phyloP scores from a whole-genome alignment of 305 asterid genomes.

The Fraxinus dipetala region DNA sequence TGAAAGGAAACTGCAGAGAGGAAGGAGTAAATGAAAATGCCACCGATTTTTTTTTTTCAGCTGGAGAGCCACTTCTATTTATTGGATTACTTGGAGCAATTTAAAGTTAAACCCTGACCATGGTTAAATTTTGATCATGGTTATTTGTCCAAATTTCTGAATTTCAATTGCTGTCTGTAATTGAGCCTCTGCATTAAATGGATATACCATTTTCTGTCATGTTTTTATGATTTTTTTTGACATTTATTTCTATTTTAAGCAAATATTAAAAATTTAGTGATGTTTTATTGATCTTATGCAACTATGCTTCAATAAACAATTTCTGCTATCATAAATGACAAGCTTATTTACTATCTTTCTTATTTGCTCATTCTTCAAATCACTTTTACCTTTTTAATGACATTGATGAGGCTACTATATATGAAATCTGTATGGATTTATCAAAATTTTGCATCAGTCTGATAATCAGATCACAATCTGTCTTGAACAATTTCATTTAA shows the following conservation, averaged over 20 bases:
- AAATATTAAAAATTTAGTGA: not conserved
- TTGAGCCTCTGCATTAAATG: conserved; percentile 8
- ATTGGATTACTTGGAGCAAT: conserved; percentile 19
- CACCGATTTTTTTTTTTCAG: conserved; percentile 17
- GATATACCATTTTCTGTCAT: conserved; percentile 1
- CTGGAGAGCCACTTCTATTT: conserved; percentile 23
- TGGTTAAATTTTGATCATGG: conserved; percentile 29
- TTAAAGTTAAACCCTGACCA: conserved; percentile 33
- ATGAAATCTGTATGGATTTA: not conserved
- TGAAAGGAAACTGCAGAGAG: conserved; percentile 1
- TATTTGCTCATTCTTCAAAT: not conserved
- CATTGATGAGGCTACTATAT: conserved; percentile 17
- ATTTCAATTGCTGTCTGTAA: conserved; percentile 13
- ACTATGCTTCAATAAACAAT: not conserved
- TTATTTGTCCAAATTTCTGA: conserved; percentile 11
- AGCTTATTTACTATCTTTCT: not conserved
- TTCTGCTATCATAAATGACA: not conserved
- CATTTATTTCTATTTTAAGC: not conserved
- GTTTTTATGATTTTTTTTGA: not conserved
- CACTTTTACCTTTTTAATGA: not conserved
- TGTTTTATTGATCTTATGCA: not conserved
- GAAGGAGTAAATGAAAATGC: not conserved
- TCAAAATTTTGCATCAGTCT: not conserved
- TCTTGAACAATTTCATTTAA: not conserved
- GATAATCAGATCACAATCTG: not conserved